Base-by-base conservation (phyloP, 2,329 filamentous ascomycete genomes). In the Geoglossum cookeanum region DNA sequence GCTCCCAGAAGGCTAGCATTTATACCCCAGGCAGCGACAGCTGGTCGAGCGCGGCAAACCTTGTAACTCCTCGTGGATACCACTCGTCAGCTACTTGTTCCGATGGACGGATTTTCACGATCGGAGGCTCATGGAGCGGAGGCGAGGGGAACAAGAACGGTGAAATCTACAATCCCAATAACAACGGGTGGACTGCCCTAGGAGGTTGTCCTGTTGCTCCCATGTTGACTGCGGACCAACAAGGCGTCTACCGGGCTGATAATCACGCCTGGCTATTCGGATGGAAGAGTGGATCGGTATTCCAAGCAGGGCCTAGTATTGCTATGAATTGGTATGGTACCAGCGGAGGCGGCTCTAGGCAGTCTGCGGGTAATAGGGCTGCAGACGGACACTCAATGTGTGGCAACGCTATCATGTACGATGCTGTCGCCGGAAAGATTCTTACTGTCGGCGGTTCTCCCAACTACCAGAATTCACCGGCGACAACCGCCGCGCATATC, bases 51-150 rank as follows among this genome's bases (percentile, higher is more conserved):
- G 72, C 65, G 0, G 65, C 70, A 0, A 61, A 70, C 55, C 75
- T 79, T 74, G 65, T 68, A 13, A 67, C 75, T 22, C 61, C 67
- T 6, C 74, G 78, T 29, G 75, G 76, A 6, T 78, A 81, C 59
- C 78, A 81, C 55, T 66, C 76, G 0, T 72, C 74, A 0, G 67
- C 72, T 0, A 77, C 73, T 0, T 62, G 73, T 0, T 76, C 76
- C 0, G 71, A 78, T 58, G 78, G 78, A 3, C 68, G 72, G 0
- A 71, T 80, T 29, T 82, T 81, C 64, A 74, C 71, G 11, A 79
- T 81, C 42, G 79, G 79, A 17, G 79, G 79, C 3, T 78, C 75
- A 0, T 79, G 72, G 71, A 75, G 70, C 8, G 79, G 78, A 33
- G 72, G 68, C 0, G 58, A 62, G 3, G 70, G 73, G 35, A 70